phyloP scores from a whole-genome alignment of 2,329 filamentous ascomycete species.

The Helminthosporium solani region DNA sequence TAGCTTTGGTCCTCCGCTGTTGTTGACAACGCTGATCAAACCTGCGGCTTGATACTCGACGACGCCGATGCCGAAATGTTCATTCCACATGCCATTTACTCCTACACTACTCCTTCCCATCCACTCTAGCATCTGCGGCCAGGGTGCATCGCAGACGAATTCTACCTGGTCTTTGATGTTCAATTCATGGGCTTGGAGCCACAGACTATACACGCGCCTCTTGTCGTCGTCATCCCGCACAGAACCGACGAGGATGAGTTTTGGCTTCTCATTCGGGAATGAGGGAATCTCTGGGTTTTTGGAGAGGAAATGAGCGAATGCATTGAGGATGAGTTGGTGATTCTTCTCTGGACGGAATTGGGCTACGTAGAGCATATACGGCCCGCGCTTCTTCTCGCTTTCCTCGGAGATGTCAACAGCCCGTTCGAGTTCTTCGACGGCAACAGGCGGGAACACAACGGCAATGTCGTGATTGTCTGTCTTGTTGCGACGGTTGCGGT shows the following conservation, averaged over 20 bases:
- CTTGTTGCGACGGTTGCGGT: slow-evolving; percentile 45
- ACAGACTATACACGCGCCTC: slow-evolving; percentile 82
- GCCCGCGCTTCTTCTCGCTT: slow-evolving; percentile 69
- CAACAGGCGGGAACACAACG: slow-evolving; percentile 88
- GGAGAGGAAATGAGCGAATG: slow-evolving; percentile 73
- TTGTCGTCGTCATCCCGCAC: slow-evolving; percentile 83
- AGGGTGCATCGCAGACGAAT: slow-evolving; percentile 87
- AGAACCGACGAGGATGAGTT: slow-evolving; percentile 82
- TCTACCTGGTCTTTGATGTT: slow-evolving; percentile 76
- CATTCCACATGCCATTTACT: slow-evolving; percentile 99
- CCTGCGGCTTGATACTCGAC: slow-evolving; percentile 98
- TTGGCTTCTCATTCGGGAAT: slow-evolving; percentile 56
- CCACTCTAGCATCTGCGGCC: slow-evolving; percentile 82
- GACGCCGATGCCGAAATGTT: slow-evolving; percentile 97
- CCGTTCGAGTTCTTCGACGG: slow-evolving; percentile 78
- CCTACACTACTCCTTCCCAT: slow-evolving; percentile 76
- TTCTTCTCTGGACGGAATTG: slow-evolving; percentile 99
- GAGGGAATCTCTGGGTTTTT: slow-evolving; percentile 28
- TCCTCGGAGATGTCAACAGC: slow-evolving; percentile 69
- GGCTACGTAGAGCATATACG: slow-evolving; percentile 84
- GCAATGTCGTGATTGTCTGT: slow-evolving; percentile 60
- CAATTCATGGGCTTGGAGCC: slow-evolving; percentile 82
- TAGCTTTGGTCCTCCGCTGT: slow-evolving; percentile 87
- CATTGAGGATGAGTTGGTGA: slow-evolving; percentile 79
- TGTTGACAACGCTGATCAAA: slow-evolving; percentile 86